Evolutionary conservation across 2,329 filamentous ascomycete genomes (phyloP), one percentile per base, ranked within the genome.

Genomic region (Colletotrichum scovillei): DNA sequence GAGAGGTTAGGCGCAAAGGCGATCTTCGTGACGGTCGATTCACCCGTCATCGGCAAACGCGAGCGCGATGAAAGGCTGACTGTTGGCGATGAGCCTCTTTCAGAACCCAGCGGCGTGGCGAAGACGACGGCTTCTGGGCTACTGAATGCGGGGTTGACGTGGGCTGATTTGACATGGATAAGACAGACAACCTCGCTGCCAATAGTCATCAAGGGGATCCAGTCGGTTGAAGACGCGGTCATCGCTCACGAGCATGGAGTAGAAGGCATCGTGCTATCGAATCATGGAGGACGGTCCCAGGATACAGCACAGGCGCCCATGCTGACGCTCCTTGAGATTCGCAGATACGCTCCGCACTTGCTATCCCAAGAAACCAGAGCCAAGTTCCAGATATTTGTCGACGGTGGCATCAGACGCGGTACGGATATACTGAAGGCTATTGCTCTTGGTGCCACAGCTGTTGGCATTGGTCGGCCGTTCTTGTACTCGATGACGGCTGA

Each of bases 361-460:
- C 35, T 77, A 9, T 70, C 66, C 1, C 66, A 94, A 85, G 30
- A 55, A 24, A 42, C 53, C 8, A 65, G 46, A n/a, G 9, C 7
- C 2, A 35, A 22, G n/a, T 65, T 74, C 19, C 84, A 89, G 68
- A 84, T 93, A 0, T 90, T 93, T 62, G 82, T 93, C 4, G 92
- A 94, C 73, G 90, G 91, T 0, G 92, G 92, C 0, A 86, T 94
- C 30, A 85, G 86, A 16, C 83, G 91, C n/a, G 92, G 92, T 0
- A 89, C 90, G 0, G 92, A 93, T 76, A 87, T 93, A 2, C 94
- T 91, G 79, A 91, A 94, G 78, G 88, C 89, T 1, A 93, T 95
- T 86, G 84, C 95, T 49, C 87, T 87, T 30, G 94, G 89, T 22
- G 74, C 74, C 66, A 73, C 32, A 79, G 94, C 91, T 35, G 94